Evolutionary conservation across 116 monocot species (phyloP).

Genomic region (Trichopus zeylanicus): DNA sequence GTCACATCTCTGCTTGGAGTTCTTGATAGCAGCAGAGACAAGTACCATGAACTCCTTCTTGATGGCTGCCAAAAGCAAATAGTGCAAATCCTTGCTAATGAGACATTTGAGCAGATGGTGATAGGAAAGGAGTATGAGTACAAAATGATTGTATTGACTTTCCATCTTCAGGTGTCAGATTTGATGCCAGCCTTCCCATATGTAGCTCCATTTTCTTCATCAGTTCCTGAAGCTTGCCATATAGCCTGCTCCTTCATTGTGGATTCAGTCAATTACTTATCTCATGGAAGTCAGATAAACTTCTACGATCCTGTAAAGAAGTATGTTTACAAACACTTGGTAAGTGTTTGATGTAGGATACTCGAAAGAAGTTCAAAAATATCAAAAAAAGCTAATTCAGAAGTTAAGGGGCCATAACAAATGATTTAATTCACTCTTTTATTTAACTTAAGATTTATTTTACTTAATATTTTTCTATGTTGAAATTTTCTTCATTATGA

Average conservation of each 20-base stretch:
- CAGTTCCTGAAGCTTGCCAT: constrained; percentile 73
- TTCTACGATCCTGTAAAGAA: constrained; percentile 65
- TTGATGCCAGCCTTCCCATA: constrained; percentile 69
- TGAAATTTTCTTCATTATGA: too few species aligned
- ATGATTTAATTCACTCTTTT: too few species aligned
- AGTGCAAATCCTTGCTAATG: constrained; percentile 46
- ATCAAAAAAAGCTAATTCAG: too few species aligned
- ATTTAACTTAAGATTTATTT: too few species aligned
- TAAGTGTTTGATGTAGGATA: too few species aligned
- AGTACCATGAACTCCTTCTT: constrained; percentile 79
- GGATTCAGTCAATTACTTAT: constrained; percentile 79
- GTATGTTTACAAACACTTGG: constrained; percentile 76
- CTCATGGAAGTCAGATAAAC: constrained; percentile 54
- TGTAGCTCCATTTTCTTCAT: constrained; percentile 66
- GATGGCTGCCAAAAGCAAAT: constrained; percentile 61
- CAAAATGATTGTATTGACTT: constrained; percentile 60
- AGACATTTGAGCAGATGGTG: constrained; percentile 69
- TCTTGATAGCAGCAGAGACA: constrained; percentile 74
- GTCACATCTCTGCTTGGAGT: constrained; percentile 54
- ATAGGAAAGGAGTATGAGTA: constrained; percentile 79
- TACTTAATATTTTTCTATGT: too few species aligned
- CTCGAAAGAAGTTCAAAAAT: too few species aligned
- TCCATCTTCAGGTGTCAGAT: constrained; percentile 63
- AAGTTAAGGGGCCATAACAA: too few species aligned
- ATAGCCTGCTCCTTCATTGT: constrained; percentile 75